These are phyloP conservation scores for Metschnikowia corniflorae DNA, from an alignment of 805 yeast genomes.

Conservation along the genomic window DNA sequence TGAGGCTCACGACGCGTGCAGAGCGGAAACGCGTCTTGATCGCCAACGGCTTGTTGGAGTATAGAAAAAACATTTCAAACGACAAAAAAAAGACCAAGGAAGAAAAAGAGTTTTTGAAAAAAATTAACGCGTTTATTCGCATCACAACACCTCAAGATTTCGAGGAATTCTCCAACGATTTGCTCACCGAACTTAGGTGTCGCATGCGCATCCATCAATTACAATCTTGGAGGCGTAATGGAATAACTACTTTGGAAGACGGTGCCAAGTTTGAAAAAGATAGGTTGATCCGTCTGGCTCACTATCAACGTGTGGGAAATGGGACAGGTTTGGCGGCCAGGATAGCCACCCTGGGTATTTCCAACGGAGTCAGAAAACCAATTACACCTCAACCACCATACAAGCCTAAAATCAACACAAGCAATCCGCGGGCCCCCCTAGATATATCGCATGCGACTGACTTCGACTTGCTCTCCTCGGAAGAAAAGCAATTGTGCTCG, in stretches of 20 bases:
- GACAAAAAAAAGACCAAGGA: conserved; percentile 89
- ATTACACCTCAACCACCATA: conserved; percentile 39
- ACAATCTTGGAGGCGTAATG: conserved; percentile 91
- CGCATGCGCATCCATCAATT: conserved; percentile 81
- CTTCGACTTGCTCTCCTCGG: conserved; percentile 75
- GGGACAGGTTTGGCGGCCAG: conserved; percentile 26
- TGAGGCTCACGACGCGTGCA: conserved; percentile 85
- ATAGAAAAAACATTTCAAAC: conserved; percentile 70
- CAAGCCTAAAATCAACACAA: conserved; percentile 40
- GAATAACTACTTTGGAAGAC: conserved; percentile 76
- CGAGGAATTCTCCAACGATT: conserved; percentile 66
- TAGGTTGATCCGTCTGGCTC: conserved; percentile 62
- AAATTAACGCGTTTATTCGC: conserved; percentile 76
- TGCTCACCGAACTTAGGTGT: conserved; percentile 72
- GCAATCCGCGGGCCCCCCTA: conserved; percentile 45
- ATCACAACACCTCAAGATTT: conserved; percentile 80
- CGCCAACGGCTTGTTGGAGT: conserved; percentile 76
- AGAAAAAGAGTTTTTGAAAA: conserved; percentile 76
- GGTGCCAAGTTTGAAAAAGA: conserved; percentile 89
- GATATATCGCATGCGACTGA: conserved; percentile 81
- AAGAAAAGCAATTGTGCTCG: conserved; percentile 83
- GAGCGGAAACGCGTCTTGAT: conserved; percentile 84
- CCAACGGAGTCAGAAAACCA: conserved; percentile 19
- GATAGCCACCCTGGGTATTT: conserved; percentile 7
- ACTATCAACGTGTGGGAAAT: conserved; percentile 53